Evolutionary conservation across 2,329 filamentous ascomycete genomes (phyloP), one percentile per base, ranked within the genome.

Genomic region (Fusarium sulawesiense): DNA sequence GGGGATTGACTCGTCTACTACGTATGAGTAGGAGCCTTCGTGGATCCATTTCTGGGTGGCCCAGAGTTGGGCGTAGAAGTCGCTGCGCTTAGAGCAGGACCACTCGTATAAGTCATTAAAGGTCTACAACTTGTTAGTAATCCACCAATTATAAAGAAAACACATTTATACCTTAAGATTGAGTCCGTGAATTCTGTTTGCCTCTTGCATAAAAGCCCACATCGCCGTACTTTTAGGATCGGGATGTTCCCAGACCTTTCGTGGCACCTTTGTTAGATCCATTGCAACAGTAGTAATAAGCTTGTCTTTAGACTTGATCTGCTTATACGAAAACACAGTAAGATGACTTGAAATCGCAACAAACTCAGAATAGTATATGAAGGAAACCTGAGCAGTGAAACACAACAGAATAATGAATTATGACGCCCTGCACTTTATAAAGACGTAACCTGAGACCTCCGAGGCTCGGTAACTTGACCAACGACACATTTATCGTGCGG

Each of bases 71-170:
- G 83, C 82, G 84, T 88, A 94, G 80, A 94, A 94, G 47, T 87
- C 84, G 12, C 82, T 78, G 37, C 89, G 88, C 34, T 87, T 82
- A 18, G 84, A 78, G 64, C 91, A 83, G 25, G 92, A 93, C 84
- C 88, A 96, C 60, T 84, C 78, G 76, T 94, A 90, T 9, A 97
- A 82, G 18, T 93, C 89, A 55, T 86, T 79, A 77, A 91, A 96
- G 5, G 85, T 89, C 86, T 92, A 70, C 16, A 23, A 51, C 18
- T 2, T 12, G 9, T 63, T 9, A 55, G 41, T 25, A n/a, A 6
- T 4, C 6, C 7, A 10, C 13, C 4, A 16, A 9, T 18, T 1
- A 6, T 7, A 21, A 2, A 21, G 6, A 16, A 4, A 18, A n/a
- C 5, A 5, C 3, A 9, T 44, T 20, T 76, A 66, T 78, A 90